A percentile compares a stretch with the other conserved stretches of the same genome.
Evolutionary conservation across 2,329 filamentous ascomycete species (phyloP).

Genomic region (Pyrenochaeta sp.): DNA sequence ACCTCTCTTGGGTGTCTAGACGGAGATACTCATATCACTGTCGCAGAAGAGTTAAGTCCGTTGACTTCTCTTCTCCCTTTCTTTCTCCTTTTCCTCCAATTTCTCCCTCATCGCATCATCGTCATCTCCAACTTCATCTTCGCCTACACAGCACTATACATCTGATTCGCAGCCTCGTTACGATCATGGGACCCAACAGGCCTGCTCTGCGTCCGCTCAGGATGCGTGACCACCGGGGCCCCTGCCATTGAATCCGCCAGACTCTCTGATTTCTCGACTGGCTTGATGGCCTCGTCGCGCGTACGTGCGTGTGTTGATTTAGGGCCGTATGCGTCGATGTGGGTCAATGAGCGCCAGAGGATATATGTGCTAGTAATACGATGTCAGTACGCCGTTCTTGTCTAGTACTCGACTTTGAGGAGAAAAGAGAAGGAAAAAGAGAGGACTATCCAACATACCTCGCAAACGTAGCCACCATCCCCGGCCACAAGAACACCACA

Average conservation of each 20-base stretch:
- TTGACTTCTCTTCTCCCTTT: no score
- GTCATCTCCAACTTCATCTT: no score
- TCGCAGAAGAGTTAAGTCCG: no score
- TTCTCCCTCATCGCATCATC: no score
- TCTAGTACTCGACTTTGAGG: not conserved
- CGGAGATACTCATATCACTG: no score
- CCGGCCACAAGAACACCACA: conserved; percentile 62
- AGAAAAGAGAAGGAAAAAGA: not conserved
- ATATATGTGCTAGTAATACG: conserved; percentile 43
- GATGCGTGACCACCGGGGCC: not conserved
- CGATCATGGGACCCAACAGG: conserved; percentile 1
- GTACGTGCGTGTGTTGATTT: conserved; percentile 47
- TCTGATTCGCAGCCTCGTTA: conserved; percentile 1
- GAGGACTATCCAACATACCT: conserved; percentile 48
- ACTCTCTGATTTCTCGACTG: conserved; percentile 9
- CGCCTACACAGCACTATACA: conserved; percentile 1
- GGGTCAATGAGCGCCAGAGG: conserved; percentile 48
- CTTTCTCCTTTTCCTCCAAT: no score
- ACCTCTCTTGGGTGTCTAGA: no score
- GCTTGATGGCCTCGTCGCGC: conserved; percentile 16
- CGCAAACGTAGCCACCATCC: conserved; percentile 57
- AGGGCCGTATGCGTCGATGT: conserved; percentile 50
- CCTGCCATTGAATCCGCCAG: conserved; percentile 4
- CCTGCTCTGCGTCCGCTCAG: conserved; percentile 1
- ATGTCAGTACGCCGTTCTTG: no score